Evolutionary conservation across 1,139 yeast genomes (phyloP).

Genomic region (Geotrichum fermentans): DNA sequence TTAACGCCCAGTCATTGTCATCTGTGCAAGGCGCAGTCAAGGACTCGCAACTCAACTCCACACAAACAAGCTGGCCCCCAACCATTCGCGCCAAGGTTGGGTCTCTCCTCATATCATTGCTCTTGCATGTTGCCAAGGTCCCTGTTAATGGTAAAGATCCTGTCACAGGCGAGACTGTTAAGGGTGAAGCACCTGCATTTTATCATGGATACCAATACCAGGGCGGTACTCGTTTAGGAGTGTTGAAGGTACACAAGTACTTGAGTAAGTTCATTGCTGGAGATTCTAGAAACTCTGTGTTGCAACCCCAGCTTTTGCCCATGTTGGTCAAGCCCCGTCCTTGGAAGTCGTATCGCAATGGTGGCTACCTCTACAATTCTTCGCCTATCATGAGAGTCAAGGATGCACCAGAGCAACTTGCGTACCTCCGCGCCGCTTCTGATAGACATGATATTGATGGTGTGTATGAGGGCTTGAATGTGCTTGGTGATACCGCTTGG

Average conservation of each 20-base stretch:
- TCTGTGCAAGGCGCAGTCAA: constrained; percentile 25
- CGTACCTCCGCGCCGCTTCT: constrained; percentile 81
- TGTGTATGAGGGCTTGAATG: constrained; percentile 80
- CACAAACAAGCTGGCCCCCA: constrained; percentile 55
- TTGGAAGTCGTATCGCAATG: constrained; percentile 76
- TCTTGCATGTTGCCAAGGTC: constrained; percentile 78
- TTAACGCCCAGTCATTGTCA: constrained; percentile 16
- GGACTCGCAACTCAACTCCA: constrained; percentile 32
- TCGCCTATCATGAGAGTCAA: constrained; percentile 66
- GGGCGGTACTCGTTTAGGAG: constrained; percentile 76
- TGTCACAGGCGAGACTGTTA: constrained; percentile 57
- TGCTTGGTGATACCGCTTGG: constrained; percentile 88
- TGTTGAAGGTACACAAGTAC: constrained; percentile 67
- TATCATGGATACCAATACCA: constrained; percentile 80
- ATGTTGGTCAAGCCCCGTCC: constrained; percentile 87
- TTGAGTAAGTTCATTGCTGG: constrained; percentile 64
- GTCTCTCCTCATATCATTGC: constrained; percentile 65
- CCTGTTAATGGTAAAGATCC: constrained; percentile 77
- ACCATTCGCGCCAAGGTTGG: constrained; percentile 76
- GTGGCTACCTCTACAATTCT: constrained; percentile 73
- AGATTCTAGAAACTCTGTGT: constrained; percentile 58
- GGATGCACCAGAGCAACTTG: constrained; percentile 85
- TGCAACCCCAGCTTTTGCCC: constrained; percentile 87
- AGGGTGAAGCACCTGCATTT: constrained; percentile 83
- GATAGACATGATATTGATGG: constrained; percentile 58